Evolutionary conservation across 2,329 filamentous ascomycete genomes (phyloP).

Genomic region (Camillea tinctor): DNA sequence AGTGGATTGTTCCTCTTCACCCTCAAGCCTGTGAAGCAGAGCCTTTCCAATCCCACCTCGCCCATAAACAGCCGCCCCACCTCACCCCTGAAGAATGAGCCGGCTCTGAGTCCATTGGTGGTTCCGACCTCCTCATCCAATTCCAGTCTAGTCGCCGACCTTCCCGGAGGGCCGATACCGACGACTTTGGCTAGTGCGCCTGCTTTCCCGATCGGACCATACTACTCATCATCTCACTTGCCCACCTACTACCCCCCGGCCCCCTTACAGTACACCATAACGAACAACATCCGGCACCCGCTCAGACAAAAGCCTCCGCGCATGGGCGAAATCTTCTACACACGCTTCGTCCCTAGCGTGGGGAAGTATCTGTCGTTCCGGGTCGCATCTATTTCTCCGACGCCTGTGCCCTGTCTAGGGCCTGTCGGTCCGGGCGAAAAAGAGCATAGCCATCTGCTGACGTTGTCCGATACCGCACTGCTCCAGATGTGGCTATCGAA

Average conservation of each 20-base stretch:
- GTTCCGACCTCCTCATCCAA: conserved; percentile 27
- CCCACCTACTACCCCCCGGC: conserved; percentile 88
- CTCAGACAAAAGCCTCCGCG: conserved; percentile 83
- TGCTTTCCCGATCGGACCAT: conserved; percentile 61
- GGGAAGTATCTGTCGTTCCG: conserved; percentile 87
- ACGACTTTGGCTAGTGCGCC: conserved; percentile 34
- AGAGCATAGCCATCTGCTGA: conserved; percentile 40
- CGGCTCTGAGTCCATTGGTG: conserved; percentile 21
- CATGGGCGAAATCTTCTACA: conserved; percentile 90
- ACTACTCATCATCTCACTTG: conserved; percentile 78
- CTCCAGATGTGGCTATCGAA: conserved; percentile 88
- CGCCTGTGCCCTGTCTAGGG: conserved; percentile 63
- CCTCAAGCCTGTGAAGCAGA: conserved; percentile 56
- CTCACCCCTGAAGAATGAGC: conserved; percentile 45
- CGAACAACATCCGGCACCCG: conserved; percentile 78
- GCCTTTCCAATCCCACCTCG: conserved; percentile 47
- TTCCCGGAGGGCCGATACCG: conserved; percentile 40
- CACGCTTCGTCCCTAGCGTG: conserved; percentile 77
- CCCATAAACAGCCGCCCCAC: conserved; percentile 53
- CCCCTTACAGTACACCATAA: conserved; percentile 77
- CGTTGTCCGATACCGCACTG: conserved; percentile 55
- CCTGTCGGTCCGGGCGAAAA: conserved; percentile 46
- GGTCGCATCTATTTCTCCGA: conserved; percentile 68
- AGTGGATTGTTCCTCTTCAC: conserved; percentile 86
- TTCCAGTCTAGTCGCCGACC: conserved; percentile 29